Conservation (phyloP, 2,329 filamentous ascomycete genomes). For the Ascochyta clinopodiicola region DNA sequence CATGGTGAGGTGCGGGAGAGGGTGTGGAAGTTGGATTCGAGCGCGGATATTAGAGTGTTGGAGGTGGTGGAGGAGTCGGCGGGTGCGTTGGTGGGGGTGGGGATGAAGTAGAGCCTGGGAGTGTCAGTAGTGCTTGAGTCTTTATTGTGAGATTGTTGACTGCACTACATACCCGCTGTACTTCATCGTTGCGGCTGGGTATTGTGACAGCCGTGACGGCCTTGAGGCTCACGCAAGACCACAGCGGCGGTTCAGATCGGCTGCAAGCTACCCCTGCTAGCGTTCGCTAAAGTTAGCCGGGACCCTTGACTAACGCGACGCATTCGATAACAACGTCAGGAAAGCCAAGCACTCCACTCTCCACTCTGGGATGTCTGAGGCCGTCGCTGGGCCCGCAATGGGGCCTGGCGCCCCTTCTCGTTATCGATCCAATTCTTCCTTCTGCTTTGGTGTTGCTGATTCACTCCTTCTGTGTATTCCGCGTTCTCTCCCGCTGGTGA, state of each 20-base stretch:
- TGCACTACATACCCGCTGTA: constrained; percentile 26
- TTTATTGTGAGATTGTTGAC: neutral
- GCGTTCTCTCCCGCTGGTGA: neutral
- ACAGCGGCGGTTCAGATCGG: neutral
- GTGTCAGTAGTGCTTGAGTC: neutral
- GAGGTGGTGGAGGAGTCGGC: constrained; percentile 32
- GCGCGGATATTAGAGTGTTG: constrained; percentile 30
- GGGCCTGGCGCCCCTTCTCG: constrained; percentile 16
- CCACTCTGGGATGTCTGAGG: constrained; percentile 13
- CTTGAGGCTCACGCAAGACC: neutral
- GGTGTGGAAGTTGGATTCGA: constrained; percentile 37
- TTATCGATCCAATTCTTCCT: neutral
- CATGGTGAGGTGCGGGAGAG: constrained; percentile 32
- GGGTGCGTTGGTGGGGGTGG: constrained; percentile 31
- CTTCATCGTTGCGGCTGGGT: constrained; percentile 19
- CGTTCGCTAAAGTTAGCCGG: neutral
- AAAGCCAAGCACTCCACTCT: constrained; percentile 13
- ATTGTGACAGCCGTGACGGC: neutral
- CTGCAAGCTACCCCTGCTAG: constrained; percentile 17
- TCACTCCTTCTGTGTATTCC: neutral
- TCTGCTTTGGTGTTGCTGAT: neutral
- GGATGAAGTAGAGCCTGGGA: constrained; percentile 43
- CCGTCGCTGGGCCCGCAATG: constrained; percentile 9
- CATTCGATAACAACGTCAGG: constrained; percentile 1
- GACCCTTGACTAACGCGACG: constrained; percentile 7